phyloP scores from a whole-genome alignment of 176 grass and related monocot genomes.

The Pontederia paniculata region DNA sequence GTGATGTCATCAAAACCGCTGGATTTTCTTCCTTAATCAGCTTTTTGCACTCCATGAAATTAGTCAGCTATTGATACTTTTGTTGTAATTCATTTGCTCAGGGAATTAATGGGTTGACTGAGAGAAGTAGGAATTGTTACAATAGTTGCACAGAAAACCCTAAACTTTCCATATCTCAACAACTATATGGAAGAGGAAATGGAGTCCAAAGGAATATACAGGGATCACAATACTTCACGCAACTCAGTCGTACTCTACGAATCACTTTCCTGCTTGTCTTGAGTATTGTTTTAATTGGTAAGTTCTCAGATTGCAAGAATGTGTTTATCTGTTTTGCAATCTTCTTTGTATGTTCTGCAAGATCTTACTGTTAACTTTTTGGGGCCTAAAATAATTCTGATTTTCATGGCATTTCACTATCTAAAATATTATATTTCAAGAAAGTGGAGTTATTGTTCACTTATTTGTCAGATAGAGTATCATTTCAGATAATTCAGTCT shows the following conservation, averaged over 20 bases:
- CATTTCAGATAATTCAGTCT: no score
- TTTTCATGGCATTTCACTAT: no score
- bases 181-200: conserved; percentile 17
- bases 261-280: conserved; percentile 65
- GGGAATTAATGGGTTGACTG: conserved; percentile 39
- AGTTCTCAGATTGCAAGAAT: conserved; percentile 18
- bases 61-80: not conserved
- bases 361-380: no score
- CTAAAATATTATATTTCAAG: no score
- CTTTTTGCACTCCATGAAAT: not conserved
- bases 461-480: no score
- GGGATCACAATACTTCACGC: conserved; percentile 32
- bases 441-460: no score
- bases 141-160: conserved; percentile 40
- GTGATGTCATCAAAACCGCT: no score
- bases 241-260: conserved; percentile 41
- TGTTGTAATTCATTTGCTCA: conserved; percentile 16
- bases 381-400: no score
- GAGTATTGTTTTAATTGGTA: conserved; percentile 81
- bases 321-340: no score
- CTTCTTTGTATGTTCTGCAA: no score
- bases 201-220: conserved; percentile 35
- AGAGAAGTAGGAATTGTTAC: conserved; percentile 51
- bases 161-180: conserved; percentile 19
- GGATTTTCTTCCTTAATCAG: not conserved